These are phyloP conservation scores for Amanita pallidorosea DNA, from an alignment of 768 basidiomycete genomes.

Conservation along the genomic window DNA sequence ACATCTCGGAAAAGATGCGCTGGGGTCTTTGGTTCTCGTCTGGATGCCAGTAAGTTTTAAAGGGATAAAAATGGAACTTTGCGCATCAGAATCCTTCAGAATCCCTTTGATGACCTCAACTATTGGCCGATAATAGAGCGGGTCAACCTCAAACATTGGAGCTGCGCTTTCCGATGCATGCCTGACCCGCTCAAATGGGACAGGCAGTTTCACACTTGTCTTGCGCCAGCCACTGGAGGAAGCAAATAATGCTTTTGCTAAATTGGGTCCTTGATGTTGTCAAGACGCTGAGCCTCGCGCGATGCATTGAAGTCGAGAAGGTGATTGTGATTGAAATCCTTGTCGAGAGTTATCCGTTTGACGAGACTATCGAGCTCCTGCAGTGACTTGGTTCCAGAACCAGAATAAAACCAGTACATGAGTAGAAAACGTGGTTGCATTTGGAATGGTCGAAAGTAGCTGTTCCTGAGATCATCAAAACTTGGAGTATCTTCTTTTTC, in stretches of 20 bases:
- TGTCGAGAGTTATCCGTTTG: neutral
- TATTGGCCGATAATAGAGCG: constrained; percentile 16
- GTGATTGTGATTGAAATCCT: neutral
- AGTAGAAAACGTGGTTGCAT: neutral
- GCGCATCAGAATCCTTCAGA: constrained; percentile 6
- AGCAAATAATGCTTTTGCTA: neutral
- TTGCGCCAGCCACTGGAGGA: constrained; percentile 14
- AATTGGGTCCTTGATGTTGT: neutral
- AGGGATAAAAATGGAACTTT: neutral
- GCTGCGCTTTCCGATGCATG: constrained; percentile 12
- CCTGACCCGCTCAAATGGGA: constrained; percentile 10
- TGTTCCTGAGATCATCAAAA: neutral
- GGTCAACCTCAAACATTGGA: constrained; percentile 13
- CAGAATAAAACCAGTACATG: constrained; percentile 1
- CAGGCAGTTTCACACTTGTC: constrained; percentile 12
- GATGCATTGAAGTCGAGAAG: neutral
- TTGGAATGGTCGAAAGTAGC: neutral
- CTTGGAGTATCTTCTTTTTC: neutral
- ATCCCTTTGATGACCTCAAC: constrained; percentile 15
- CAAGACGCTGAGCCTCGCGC: neutral
- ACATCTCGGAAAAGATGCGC: neutral
- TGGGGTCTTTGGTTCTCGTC: neutral
- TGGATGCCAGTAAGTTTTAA: neutral
- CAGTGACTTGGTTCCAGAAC: neutral
- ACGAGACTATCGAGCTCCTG: neutral